Conservation (phyloP, 495 filamentous ascomycete species). For the Lasiosphaeria ovina region DNA sequence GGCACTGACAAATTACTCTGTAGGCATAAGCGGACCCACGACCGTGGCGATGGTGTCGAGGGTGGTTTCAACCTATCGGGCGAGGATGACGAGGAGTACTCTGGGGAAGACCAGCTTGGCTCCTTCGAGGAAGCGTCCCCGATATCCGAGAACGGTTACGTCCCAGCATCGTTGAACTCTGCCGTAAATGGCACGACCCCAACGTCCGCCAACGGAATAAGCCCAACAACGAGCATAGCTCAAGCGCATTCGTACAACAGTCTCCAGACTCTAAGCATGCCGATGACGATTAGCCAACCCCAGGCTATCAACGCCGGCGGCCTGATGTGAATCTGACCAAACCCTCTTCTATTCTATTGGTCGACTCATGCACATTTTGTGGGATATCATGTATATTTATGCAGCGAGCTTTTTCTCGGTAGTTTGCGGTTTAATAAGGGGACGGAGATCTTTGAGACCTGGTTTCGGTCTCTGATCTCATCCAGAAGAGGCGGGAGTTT, state of each 20-base stretch:
- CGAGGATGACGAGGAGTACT: slow-evolving; percentile 73
- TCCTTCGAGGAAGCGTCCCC: slow-evolving; percentile 75
- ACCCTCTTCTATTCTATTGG: background rate
- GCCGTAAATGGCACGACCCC: slow-evolving; percentile 35
- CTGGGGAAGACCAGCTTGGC: slow-evolving; percentile 66
- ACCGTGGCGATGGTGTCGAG: slow-evolving; percentile 70
- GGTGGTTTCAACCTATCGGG: slow-evolving; percentile 63
- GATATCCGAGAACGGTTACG: slow-evolving; percentile 56
- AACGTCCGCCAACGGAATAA: slow-evolving; percentile 24
- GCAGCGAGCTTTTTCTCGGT: slow-evolving; percentile 8
- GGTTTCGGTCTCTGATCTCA: slow-evolving; percentile 2
- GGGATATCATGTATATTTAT: slow-evolving; percentile 19
- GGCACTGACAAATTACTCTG: slow-evolving; percentile 35
- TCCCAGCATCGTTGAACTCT: slow-evolving; percentile 44
- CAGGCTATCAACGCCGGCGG: slow-evolving; percentile 47
- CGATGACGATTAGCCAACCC: slow-evolving; percentile 56
- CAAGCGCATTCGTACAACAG: slow-evolving; percentile 44
- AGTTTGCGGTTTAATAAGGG: slow-evolving; percentile 8
- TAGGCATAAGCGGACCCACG: slow-evolving; percentile 94
- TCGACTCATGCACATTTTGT: slow-evolving; percentile 8
- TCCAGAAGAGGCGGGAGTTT: slow-evolving; percentile 6
- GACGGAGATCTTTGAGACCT: background rate
- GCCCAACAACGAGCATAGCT: slow-evolving; percentile 28
- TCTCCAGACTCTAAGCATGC: slow-evolving; percentile 54
- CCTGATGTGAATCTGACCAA: slow-evolving; percentile 26